Percentiles rank a stretch among this genome's conserved stretches.
These are phyloP conservation scores for Ophiostoma tasmaniense DNA, from an alignment of 2,329 filamentous ascomycete genomes.

Conservation along the genomic window DNA sequence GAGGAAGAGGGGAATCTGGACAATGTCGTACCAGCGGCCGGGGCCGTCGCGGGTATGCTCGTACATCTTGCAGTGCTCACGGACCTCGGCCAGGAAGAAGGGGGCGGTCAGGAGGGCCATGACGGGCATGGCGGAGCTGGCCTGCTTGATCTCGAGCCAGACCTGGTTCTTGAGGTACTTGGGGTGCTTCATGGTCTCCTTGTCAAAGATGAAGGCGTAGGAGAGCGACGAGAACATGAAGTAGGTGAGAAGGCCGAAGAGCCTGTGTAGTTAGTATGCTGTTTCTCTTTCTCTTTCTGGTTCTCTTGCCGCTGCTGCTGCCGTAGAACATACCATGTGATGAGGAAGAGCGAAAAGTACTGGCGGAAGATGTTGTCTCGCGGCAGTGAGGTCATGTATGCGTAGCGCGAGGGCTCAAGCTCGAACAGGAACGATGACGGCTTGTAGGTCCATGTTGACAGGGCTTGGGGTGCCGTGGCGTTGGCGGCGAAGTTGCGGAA, in stretches of 20 bases:
- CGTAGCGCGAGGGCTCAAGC: conserved; percentile 62
- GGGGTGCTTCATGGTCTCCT: conserved; percentile 77
- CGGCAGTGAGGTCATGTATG: conserved; percentile 68
- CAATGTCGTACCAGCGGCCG: conserved; percentile 64
- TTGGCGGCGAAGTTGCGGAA: conserved; percentile 36
- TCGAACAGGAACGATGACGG: conserved; percentile 63
- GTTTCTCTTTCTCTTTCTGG: no score
- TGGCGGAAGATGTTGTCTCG: conserved; percentile 74
- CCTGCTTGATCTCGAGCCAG: conserved; percentile 72
- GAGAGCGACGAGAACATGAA: conserved; percentile 76
- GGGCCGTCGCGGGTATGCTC: conserved; percentile 68
- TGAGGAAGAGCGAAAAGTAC: conserved; percentile 64
- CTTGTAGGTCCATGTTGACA: conserved; percentile 59
- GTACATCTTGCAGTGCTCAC: conserved; percentile 80
- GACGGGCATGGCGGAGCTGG: conserved; percentile 64
- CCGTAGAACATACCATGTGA: conserved; percentile 62
- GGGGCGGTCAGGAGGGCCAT: conserved; percentile 78
- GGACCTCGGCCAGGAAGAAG: conserved; percentile 74
- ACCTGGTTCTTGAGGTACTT: conserved; percentile 95
- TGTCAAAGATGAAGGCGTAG: conserved; percentile 86
- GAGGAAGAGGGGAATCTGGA: conserved; percentile 85
- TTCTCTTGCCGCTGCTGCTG: not conserved
- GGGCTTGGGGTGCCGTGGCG: conserved; percentile 49
- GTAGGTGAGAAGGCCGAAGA: conserved; percentile 79
- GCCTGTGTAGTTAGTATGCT: conserved; percentile 45